Percentiles rank a stretch among this genome's conserved stretches.
phyloP scores from a whole-genome alignment of 306 rosid species.

The Gastrolobium bilobum region DNA sequence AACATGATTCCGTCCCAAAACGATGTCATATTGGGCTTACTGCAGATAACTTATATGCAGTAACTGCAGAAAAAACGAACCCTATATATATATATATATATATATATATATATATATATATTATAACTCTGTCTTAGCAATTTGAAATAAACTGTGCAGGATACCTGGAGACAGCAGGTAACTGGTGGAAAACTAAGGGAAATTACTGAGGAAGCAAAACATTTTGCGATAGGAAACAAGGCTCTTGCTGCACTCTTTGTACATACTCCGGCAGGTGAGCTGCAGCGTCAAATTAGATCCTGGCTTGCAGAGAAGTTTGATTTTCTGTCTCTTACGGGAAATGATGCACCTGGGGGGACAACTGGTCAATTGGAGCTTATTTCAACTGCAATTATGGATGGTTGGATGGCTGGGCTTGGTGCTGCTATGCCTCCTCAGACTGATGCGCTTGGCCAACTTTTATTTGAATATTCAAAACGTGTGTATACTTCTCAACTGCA shows the following conservation, averaged over 20 bases:
- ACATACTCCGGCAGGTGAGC: constrained; percentile 92
- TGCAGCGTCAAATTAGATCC: constrained; percentile 86
- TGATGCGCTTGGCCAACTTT: constrained; percentile 90
- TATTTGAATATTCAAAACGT: constrained; percentile 77
- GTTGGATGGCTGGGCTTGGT: constrained; percentile 97
- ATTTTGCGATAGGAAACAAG: constrained; percentile 77
- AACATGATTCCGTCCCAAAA: too few relatives aligned
- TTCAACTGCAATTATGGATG: constrained; percentile 93
- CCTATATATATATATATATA: too few relatives aligned
- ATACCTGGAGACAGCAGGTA: constrained; percentile 77
- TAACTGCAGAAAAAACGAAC: too few relatives aligned
- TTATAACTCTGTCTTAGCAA: constrained; percentile 17
- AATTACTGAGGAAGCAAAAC: constrained; percentile 83
- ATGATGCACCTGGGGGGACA: constrained; percentile 69
- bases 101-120: too few relatives aligned
- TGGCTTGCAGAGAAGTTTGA: constrained; percentile 89
- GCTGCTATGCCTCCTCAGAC: constrained; percentile 80
- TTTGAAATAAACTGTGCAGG: constrained; percentile 59
- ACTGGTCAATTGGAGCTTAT: constrained; percentile 91
- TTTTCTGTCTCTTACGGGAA: constrained; percentile 73
- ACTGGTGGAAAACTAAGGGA: constrained; percentile 89
- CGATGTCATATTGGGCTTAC: too few relatives aligned
- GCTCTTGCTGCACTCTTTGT: constrained; percentile 88
- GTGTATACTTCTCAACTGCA: constrained; percentile 83
- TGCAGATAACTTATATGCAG: too few relatives aligned